Conservation (phyloP, 2,329 filamentous ascomycete species). For the Periconia sp. region DNA sequence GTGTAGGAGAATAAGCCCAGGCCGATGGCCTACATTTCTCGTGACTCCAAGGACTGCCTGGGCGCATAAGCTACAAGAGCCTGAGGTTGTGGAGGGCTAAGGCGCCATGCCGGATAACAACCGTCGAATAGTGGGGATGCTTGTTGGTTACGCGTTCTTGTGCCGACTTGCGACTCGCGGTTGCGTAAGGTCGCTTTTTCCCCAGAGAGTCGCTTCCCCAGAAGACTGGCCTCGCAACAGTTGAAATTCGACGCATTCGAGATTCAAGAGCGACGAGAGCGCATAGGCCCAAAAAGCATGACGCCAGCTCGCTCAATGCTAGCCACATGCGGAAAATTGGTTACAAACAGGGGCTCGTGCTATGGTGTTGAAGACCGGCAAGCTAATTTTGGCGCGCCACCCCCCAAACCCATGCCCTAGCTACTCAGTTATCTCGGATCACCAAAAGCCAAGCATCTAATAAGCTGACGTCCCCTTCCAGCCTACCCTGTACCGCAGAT, state of each 20-base stretch:
- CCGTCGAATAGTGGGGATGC: slow-evolving; percentile 11
- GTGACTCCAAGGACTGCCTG: no score
- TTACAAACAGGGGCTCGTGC: background rate
- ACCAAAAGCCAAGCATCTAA: slow-evolving; percentile 10
- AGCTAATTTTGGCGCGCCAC: slow-evolving; percentile 11
- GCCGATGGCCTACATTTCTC: no score
- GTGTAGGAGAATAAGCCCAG: no score
- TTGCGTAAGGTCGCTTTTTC: no score
- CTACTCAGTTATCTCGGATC: no score
- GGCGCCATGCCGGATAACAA: slow-evolving; percentile 6
- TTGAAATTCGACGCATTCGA: no score
- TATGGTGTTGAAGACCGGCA: slow-evolving; percentile 2
- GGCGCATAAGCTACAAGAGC: no score
- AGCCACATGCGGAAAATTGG: slow-evolving; percentile 4
- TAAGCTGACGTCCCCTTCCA: slow-evolving; percentile 14
- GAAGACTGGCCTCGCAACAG: no score
- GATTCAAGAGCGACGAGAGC: no score
- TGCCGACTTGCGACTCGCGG: background rate
- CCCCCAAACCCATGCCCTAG: background rate
- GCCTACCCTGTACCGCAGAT: no score
- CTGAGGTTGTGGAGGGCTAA: no score
- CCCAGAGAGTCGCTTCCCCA: no score
- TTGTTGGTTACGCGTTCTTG: slow-evolving; percentile 1
- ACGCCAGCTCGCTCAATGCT: background rate
- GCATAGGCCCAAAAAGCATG: background rate